Base-by-base conservation (phyloP, 2,329 filamentous ascomycete species). In the Nigrograna mackinnonii region DNA sequence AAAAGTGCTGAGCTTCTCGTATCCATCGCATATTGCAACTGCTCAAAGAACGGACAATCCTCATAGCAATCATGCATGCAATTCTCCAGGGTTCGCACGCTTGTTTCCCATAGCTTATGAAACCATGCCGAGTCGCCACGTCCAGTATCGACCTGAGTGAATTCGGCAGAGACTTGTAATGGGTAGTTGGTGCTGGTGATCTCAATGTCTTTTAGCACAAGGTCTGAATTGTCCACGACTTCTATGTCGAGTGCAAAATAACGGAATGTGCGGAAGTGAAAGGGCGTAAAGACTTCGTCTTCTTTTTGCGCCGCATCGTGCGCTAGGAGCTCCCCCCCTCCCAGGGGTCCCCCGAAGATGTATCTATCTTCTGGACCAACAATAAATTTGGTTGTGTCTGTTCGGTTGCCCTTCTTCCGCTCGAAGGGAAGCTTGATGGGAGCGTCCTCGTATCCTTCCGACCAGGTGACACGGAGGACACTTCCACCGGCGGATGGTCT, bases 41-140 rank as follows among this genome's bases (percentile, higher is more conserved):
- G 58, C 26, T 60, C 57, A 43, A 58, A 62, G 37, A 62, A 62
- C 16, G 57, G 58, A 46, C 57, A 63, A 30, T 60, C 58, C 22
- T 47, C 44, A 24, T 55, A 55, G 14, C 39, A 49, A 51, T 49
- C 65, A 52, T 44, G 62, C 61, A 68, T 67, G 42, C 65, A 68
- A 46, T 67, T 67, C 9, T 53, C 47, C 49, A 68, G 44, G 9
- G 65, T 67, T 17, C 64, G 50, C 22, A 67, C 47, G 1, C 56
- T 61, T 3, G 62, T 54, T 3, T 56, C 48, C 52, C 54, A 58
- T 14, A 46, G 13, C 5, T 55, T 52, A 13, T 47, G 24, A 11
- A 11, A 28, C 11, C 11, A 28, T 14, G 24, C 24, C 11, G 11
- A 12, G 11, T 2, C 24, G 14, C 24, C 14, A 2, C 24, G 11